phyloP scores from a whole-genome alignment of 1,139 yeast species.

The Hyphopichia burtonii region DNA sequence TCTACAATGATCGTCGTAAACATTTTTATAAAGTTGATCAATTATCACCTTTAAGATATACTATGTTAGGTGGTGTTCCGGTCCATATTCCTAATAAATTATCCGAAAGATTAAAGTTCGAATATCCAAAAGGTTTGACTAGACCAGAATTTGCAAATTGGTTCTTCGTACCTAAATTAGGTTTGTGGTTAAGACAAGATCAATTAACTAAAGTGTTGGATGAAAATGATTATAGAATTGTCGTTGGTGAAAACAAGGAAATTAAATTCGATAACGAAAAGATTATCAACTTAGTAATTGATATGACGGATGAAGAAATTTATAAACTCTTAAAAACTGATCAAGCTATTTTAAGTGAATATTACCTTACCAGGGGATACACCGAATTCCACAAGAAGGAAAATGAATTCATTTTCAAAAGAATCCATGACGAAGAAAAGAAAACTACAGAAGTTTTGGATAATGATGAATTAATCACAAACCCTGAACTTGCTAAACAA shows the following conservation, averaged over 20 bases:
- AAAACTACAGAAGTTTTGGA: not conserved
- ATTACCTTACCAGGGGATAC: slow-evolving; percentile 13
- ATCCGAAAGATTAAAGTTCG: slow-evolving; percentile 21
- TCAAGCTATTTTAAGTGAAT: slow-evolving; percentile 16
- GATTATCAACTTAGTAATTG: slow-evolving; percentile 6
- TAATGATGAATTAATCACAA: slow-evolving; percentile 5
- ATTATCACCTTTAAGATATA: slow-evolving; percentile 19
- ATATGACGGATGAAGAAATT: slow-evolving; percentile 17
- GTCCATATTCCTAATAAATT: slow-evolving; percentile 25
- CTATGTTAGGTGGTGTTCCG: slow-evolving; percentile 29
- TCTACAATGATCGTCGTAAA: slow-evolving; percentile 22
- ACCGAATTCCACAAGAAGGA: slow-evolving; percentile 18
- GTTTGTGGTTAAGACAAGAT: slow-evolving; percentile 27
- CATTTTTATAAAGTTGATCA: slow-evolving; percentile 22
- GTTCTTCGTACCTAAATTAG: slow-evolving; percentile 27
- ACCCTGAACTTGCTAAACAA: not conserved
- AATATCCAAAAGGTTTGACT: slow-evolving; percentile 24
- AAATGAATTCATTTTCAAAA: slow-evolving; percentile 11
- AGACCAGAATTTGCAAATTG: slow-evolving; percentile 21
- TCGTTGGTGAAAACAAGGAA: slow-evolving; percentile 8
- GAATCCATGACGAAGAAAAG: not conserved
- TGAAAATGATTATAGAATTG: slow-evolving; percentile 17
- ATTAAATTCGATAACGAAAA: slow-evolving; percentile 8
- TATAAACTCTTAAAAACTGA: slow-evolving; percentile 14
- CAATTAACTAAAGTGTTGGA: slow-evolving; percentile 18